Base-by-base conservation (phyloP, 2,329 filamentous ascomycete species). In the Chalara sp. region DNA sequence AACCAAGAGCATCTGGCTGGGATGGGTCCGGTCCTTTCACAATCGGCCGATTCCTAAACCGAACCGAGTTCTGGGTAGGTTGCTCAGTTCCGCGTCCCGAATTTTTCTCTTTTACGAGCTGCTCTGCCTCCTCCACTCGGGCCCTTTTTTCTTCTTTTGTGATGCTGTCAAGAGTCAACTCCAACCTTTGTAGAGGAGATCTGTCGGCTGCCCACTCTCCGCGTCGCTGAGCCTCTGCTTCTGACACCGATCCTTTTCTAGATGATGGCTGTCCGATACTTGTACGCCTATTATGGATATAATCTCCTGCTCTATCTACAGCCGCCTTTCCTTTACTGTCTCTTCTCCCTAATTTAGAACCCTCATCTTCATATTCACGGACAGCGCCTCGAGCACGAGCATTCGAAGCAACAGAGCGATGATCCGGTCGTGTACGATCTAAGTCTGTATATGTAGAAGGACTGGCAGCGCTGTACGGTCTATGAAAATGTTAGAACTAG, bases 61-160 rank as follows among this genome's bases (percentile, higher is more conserved):
- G 62, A 28, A 65, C 65, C 1, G 59, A 59, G 37, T 61, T 66
- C 47, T 64, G 60, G 37, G 49, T 50, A 10, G 49, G 32, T 46
- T 53, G 54, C 49, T 64, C 60, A 49, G 56, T 55, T 21, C 57
- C 53, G 21, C 54, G 67, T 59, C 58, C 58, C 28, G 61, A 52
- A 40, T 59, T 63, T 5, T 58, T 56, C 57, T 92, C 84, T 59
- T 83, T 80, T 13, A 84, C 79, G 42, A 80, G 79, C 58, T 83
- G 76, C 67, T 96, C 92, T 5, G 89, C 89, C 61, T 92, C 87
- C 65, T 90, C 80, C 5, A 92, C 82, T 44, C 89, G 80, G 6
- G 90, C 89, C 57, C 92, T 80, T 68, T 95, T 95, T 69, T 96
- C 91, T 70, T 96, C 91, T 68, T 96, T 97, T 67, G 87, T 96